Base-by-base conservation (phyloP, 371 early-diverging fungal genomes). In the Apophysomyces variabilis region DNA sequence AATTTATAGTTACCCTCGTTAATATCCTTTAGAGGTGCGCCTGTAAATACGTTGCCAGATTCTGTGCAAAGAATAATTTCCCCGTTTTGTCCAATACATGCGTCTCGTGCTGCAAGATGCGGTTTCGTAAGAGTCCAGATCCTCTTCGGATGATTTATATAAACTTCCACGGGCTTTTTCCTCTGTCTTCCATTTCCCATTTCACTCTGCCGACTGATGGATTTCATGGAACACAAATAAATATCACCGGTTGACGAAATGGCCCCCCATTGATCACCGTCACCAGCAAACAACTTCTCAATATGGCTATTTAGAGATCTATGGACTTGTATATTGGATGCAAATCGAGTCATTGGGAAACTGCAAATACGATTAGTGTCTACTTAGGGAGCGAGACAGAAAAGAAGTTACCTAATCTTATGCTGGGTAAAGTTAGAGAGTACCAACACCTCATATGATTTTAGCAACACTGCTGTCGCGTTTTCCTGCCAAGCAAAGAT, bases 11-110 rank as follows among this genome's bases (percentile, higher is more conserved):
- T 56, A 16, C 57, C 57, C 12, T 57, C 36, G 5, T 65, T 66
- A 11, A 65, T 38, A 50, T 75, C 73, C 66, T 71, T 58, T 62
- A 65, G 46, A 60, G 78, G 66, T 38, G 66, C 69, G 1, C 88
- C 88, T 3, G 79, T 67, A 60, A 82, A 86, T 0, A 85, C 85
- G 62, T 81, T 78, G 1, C 88, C 88, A 0, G 77, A 76, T 6
- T 62, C 62, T 0, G 86, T 86, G 39, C 82, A 76, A 7, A 86
- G 63, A 47, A 88, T 71, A 0, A 85, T 63, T 4, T 84, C 79
- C 0, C 86, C 86, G 54, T 80, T 70, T 43, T 83, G 86, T 0
- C 88, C 88, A 54, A 88, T 65, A 16, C 76, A 70, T 3, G 78
- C 84, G 70, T 80, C 79, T 0, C 47, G 66, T 47, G 82, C 83